Base-by-base conservation (phyloP, 2,329 filamentous ascomycete species). In the Coniella lustricola region DNA sequence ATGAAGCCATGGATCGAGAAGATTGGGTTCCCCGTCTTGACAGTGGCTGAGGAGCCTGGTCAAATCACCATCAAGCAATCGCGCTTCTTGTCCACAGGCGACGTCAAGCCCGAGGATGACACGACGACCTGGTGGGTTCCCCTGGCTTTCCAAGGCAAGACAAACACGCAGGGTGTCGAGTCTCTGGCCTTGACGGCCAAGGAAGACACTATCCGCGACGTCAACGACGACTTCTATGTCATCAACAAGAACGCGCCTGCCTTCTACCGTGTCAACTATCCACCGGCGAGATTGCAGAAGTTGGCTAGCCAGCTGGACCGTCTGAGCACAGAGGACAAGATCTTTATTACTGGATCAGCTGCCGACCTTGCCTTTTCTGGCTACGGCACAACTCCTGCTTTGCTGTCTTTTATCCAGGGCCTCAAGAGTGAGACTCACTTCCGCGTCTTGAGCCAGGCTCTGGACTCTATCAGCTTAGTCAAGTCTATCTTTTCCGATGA, bases 1-100 rank as follows among this genome's bases (percentile, higher is more conserved):
- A 98, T 98, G 90, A 76, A 88, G 56, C 83, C 86, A 16, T 98
- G 93, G 93, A 95, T 97, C 62, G 82, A 85, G 59, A 93, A 91
- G 70, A 94, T 97, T 56, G 93, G 93, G 2, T 95, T 95, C 67
- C 93, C 93, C 0, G 83, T 97, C 13, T 70, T 98, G 17, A 94
- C 87, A 2, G 79, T 97, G 14, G 77, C 84, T 18, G 93, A 97
- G 67, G 82, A 91, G 64, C 80, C 84, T 49, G 85, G 86, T 14
- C 84, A 91, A 64, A 85, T 97, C 59, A 81, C 79, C 37, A 71
- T 97, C 52, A 84, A 84, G 62, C 93, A 98, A 67, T 85, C 81
- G 44, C 85, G 93, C 50, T 98, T 96, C 77, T 75, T 98, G 18
- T 88, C 87, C 17, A 90, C 88, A 3, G 93, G 93, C 9, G 91